phyloP scores from a whole-genome alignment of 129 eudicot species.

The Pulicaria dysenterica region DNA sequence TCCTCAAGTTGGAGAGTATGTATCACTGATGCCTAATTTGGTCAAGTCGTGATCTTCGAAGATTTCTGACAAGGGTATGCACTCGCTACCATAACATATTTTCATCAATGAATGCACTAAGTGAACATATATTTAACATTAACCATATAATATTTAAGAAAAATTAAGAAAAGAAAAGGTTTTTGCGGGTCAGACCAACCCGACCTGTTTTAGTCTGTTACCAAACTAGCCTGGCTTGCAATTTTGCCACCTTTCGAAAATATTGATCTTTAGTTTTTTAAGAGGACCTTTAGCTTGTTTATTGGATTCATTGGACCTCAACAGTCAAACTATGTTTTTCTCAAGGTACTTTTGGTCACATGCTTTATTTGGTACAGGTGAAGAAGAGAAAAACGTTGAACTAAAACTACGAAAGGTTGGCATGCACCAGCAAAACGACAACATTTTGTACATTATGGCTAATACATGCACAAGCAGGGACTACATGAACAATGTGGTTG shows the following conservation, averaged over 20 bases:
- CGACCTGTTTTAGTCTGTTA: too few relatives aligned
- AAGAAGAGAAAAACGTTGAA: slow-evolving; percentile 66
- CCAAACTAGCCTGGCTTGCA: neutral
- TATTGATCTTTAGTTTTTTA: neutral
- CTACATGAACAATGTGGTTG: slow-evolving; percentile 52
- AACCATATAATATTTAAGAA: too few relatives aligned
- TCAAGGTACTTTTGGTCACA: neutral
- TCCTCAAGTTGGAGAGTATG: too few relatives aligned
- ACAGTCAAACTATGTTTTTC: neutral
- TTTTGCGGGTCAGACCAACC: too few relatives aligned
- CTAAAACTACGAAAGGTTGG: slow-evolving; percentile 46
- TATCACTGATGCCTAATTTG: too few relatives aligned
- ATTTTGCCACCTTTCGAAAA: neutral
- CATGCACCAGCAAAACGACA: slow-evolving; percentile 33
- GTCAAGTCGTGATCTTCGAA: too few relatives aligned
- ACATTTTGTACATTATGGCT: slow-evolving; percentile 43
- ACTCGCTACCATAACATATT: too few relatives aligned
- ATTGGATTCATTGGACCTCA: neutral
- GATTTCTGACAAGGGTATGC: too few relatives aligned
- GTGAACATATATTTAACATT: too few relatives aligned
- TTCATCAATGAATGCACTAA: too few relatives aligned
- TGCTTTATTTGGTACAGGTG: slow-evolving; percentile 48
- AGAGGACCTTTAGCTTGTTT: slow-evolving; percentile 8
- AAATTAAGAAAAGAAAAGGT: too few relatives aligned
- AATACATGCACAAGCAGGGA: slow-evolving; percentile 70